Evolutionary conservation across 1,284 basidiomycete genomes (phyloP), one percentile per base, ranked within the genome.

Genomic region (Heterobasidion annosum): DNA sequence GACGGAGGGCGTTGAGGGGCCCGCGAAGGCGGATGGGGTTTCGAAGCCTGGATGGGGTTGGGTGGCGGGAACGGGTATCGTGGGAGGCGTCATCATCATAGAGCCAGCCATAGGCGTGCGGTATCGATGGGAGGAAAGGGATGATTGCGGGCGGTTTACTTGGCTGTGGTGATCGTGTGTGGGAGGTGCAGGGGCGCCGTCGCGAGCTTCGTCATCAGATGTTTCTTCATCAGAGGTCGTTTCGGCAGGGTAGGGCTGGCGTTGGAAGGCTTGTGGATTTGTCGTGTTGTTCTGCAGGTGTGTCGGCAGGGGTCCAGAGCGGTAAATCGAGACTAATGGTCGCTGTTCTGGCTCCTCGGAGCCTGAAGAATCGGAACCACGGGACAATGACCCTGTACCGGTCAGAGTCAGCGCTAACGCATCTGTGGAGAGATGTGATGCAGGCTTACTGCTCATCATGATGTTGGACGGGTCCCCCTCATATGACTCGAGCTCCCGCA

Each of bases 401-500:
- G 15, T 9, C 19, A 25, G 19, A 34, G 37, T 55, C 32, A 56
- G 50, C 32, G 40, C 34, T 15, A 44, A 54, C 48, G 52, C 54
- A 49, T 59, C 9, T 60, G 13, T 13, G 13, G 35, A 32, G 8
- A 25, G 16, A 4, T n/a, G 1, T 43, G n/a, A 18, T 45, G 33
- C 42, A 45, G 55, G 68, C 82, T 61, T 70, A 90, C 88, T 79
- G 62, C 83, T 87, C 68, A 84, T 76, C 46, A 86, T 77, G 40
- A 87, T 73, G 62, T 85, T 81, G 15, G 77, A 74, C n/a, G 85
- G 79, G 66, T 84, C 83, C 34, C 82, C 83, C 34, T 79, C 79
- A 63, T 84, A 93, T 12, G 86, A 82, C 63, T 91, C 89, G n/a
- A 97, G 71, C 69, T 97, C 93, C 60, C 81, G 75, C 19, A 93